Conservation (phyloP, 2,329 filamentous ascomycete genomes). For the Colletotrichum shisoi region DNA sequence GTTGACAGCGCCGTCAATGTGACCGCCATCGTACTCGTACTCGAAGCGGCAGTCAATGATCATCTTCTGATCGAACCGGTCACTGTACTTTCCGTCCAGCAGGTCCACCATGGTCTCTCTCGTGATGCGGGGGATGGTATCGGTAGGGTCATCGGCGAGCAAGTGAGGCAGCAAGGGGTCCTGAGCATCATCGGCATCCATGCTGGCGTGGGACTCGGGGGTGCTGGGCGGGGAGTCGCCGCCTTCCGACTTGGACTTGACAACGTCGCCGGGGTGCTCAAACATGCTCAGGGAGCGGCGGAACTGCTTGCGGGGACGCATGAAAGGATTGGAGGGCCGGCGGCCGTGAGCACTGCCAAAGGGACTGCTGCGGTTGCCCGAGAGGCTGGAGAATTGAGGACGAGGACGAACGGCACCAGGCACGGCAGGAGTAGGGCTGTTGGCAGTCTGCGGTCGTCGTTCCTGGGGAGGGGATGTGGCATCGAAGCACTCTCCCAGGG, state of each 20-base stretch:
- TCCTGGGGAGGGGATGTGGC: conserved; percentile 77
- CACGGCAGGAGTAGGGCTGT: conserved; percentile 64
- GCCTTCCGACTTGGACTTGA: conserved; percentile 75
- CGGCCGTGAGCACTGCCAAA: conserved; percentile 75
- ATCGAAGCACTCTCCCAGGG: conserved; percentile 80
- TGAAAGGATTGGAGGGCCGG: conserved; percentile 74
- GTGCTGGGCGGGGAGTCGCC: conserved; percentile 58
- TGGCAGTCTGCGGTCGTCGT: conserved; percentile 66
- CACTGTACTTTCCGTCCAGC: conserved; percentile 82
- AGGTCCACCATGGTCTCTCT: conserved; percentile 84
- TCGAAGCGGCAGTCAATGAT: conserved; percentile 98
- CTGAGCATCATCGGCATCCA: conserved; percentile 81
- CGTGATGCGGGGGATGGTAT: conserved; percentile 87
- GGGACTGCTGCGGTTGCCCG: conserved; percentile 73
- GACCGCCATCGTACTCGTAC: conserved; percentile 96
- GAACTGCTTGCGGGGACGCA: conserved; percentile 85
- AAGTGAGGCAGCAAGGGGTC: conserved; percentile 84
- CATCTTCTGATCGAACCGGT: conserved; percentile 79
- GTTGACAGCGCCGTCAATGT: conserved; percentile 92
- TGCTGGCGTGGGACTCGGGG: conserved; percentile 71
- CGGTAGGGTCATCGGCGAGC: conserved; percentile 77
- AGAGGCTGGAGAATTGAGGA: conserved; percentile 69
- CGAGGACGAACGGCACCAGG: conserved; percentile 70
- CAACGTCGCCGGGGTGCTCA: conserved; percentile 86
- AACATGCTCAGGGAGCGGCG: conserved; percentile 97